Evolutionary conservation across 2,329 filamentous ascomycete species (phyloP).

Genomic region (Tympanopsis confertula): DNA sequence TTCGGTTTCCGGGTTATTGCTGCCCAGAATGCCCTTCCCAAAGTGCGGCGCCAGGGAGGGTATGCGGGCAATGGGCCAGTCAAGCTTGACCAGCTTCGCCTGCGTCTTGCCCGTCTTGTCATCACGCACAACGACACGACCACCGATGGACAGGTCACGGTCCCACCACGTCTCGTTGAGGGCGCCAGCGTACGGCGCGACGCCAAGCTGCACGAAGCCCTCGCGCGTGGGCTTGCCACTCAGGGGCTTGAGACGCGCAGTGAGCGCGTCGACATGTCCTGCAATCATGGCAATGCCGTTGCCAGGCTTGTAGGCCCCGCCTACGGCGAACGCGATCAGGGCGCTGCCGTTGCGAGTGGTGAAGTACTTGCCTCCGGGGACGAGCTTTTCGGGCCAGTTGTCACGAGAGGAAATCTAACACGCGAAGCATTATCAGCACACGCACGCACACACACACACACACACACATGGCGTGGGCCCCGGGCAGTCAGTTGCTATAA

Average conservation of each 20-base stretch:
- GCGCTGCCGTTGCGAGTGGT: conserved; percentile 75
- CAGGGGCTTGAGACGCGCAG: conserved; percentile 81
- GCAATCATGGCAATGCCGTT: conserved; percentile 82
- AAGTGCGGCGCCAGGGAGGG: conserved; percentile 92
- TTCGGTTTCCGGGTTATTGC: conserved; percentile 76
- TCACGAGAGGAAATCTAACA: conserved; percentile 64
- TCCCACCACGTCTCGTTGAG: conserved; percentile 95
- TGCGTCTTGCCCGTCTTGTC: conserved; percentile 61
- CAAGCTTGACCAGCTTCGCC: conserved; percentile 75
- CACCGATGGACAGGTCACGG: conserved; percentile 81
- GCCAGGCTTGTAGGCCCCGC: conserved; percentile 68
- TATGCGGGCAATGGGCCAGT: conserved; percentile 87
- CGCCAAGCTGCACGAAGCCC: conserved; percentile 78
- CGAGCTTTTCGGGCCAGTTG: conserved; percentile 61
- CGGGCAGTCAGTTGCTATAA: conserved; percentile 4
- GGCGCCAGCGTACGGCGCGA: conserved; percentile 83
- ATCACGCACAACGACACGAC: conserved; percentile 75
- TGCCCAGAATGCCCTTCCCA: conserved; percentile 59
- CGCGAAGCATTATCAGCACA: conserved; percentile 7
- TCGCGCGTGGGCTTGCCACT: conserved; percentile 73
- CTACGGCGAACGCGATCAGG: conserved; percentile 75
- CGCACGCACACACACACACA: neutral
- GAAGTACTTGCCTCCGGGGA: conserved; percentile 80
- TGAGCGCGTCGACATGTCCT: conserved; percentile 86
- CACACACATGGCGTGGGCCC: neutral